Evolutionary conservation across 2,329 filamentous ascomycete genomes (phyloP).

Genomic region (Gnomoniopsis smithogilvyi): DNA sequence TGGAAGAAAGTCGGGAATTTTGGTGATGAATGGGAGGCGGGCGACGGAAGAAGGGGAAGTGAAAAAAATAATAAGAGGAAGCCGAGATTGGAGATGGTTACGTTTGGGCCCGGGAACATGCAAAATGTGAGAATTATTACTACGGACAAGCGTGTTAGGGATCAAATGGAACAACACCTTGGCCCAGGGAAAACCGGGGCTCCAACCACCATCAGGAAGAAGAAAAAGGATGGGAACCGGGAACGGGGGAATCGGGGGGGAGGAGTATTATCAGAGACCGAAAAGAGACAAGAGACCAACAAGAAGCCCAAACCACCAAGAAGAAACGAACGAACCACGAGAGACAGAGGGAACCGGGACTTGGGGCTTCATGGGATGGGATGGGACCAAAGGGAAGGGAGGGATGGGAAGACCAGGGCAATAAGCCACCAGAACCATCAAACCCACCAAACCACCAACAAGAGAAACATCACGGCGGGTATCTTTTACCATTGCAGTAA

Average conservation of each 20-base stretch:
- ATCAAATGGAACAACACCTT: conserved; percentile 25
- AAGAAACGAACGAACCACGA: too few relatives aligned
- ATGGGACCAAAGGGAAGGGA: too few relatives aligned
- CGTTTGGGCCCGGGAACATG: conserved; percentile 44
- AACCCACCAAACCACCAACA: too few relatives aligned
- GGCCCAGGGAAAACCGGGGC: conserved; percentile 45
- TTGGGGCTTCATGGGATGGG: too few relatives aligned
- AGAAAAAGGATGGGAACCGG: conserved; percentile 9
- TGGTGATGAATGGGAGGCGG: conserved; percentile 34
- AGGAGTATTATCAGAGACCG: neutral
- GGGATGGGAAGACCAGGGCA: too few relatives aligned
- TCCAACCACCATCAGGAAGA: conserved; percentile 23
- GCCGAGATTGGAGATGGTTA: conserved; percentile 46
- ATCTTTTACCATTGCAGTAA: too few relatives aligned
- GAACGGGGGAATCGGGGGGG: too few relatives aligned
- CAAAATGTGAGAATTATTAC: conserved; percentile 42
- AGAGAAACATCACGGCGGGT: too few relatives aligned
- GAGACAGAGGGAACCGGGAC: too few relatives aligned
- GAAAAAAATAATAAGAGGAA: too few relatives aligned
- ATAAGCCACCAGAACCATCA: too few relatives aligned
- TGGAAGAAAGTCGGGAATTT: conserved; percentile 26
- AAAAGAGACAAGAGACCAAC: neutral
- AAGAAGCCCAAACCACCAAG: neutral
- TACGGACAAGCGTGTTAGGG: conserved; percentile 26
- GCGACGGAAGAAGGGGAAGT: conserved; percentile 9